A percentile compares a stretch with the other conserved stretches of the same genome.
These are phyloP conservation scores for Volvox carteri DNA, from an alignment of 163 green algal genomes.

Conservation along the genomic window DNA sequence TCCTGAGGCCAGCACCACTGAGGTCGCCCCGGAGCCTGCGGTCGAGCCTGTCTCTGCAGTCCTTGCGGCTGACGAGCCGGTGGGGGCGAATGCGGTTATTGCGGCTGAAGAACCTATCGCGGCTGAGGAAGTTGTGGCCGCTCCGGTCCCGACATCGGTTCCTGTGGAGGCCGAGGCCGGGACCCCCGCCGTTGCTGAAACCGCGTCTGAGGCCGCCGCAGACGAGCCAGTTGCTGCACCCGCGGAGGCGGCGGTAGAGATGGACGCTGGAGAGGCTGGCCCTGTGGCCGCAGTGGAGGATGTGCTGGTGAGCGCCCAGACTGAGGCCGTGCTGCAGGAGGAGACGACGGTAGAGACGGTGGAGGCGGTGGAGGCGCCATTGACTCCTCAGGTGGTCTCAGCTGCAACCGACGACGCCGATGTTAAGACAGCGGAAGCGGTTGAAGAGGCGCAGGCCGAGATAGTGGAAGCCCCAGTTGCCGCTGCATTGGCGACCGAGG, in stretches of 20 bases:
- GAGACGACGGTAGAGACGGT: not conserved
- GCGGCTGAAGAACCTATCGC: not conserved
- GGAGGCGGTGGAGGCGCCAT: too few relatives aligned
- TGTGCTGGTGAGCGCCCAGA: not conserved
- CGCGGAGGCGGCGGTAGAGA: not conserved
- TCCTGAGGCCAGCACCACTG: not conserved
- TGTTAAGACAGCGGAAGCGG: not conserved
- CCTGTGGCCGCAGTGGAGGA: not conserved
- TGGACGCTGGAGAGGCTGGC: not conserved
- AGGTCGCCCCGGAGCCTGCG: not conserved
- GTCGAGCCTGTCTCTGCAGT: not conserved
- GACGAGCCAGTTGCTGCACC: not conserved
- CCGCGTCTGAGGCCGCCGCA: not conserved
- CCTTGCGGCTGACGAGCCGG: not conserved
- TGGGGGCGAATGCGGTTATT: not conserved
- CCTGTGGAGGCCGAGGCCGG: not conserved
- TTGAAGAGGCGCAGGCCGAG: not conserved
- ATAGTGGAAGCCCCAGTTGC: not conserved
- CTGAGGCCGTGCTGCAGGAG: conserved; percentile 1
- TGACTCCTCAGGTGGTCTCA: too few relatives aligned
- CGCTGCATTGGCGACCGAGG: not conserved
- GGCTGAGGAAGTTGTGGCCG: not conserved
- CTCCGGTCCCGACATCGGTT: not conserved
- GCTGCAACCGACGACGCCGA: too few relatives aligned
- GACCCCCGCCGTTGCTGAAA: not conserved